Base-by-base conservation (phyloP, 768 basidiomycete species). In the Atractiella rhizophila region DNA sequence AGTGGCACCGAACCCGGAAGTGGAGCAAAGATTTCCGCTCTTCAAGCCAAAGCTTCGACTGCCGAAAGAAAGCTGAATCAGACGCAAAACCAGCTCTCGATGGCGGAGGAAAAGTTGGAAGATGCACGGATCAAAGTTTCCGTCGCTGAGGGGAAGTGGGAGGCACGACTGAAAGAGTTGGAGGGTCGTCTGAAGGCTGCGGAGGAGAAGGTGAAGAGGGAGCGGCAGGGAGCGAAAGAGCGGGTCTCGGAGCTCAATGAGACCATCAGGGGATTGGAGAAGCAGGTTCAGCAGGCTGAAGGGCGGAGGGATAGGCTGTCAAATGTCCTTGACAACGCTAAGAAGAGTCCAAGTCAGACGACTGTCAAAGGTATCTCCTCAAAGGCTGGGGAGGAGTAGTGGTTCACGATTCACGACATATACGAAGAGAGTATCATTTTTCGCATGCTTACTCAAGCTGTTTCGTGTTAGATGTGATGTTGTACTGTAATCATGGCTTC, bases 191-290 rank as follows among this genome's bases (percentile, higher is more conserved):
- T 85, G 47, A 74, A 73, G 57, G 71, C 73, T 0, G 80, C 80
- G 0, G 81, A 83, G 53, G 86, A 96, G 64, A 74, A 73, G 55
- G 72, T 82, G 48, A 94, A 94, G 66, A 66, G 81, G 40, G 85
- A 88, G 63, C 65, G 79, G 45, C 86, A 94, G 53, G 91, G 88
- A 4, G 70, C 74, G 32, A 98, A 94, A 61, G 88, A 96, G 60
- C 62, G 79, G 18, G 63, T 76, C 1, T 50, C 57, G 10, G 77
- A 82, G 58, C 60, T 82, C 43, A 74, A 79, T 58, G 70, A 56
- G 40, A 70, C 68, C 51, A 58, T 79, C 48, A 76, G 81, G 65
- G 71, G 66, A 45, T 60, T 79, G 12, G 74, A 80, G 51, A 66
- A 71, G 43, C 79, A 82, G 52, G 63, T 76, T 25, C 78, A 82